Evolutionary conservation across 2,329 filamentous ascomycete genomes (phyloP).

Genomic region (Aspergillus tubingensis): DNA sequence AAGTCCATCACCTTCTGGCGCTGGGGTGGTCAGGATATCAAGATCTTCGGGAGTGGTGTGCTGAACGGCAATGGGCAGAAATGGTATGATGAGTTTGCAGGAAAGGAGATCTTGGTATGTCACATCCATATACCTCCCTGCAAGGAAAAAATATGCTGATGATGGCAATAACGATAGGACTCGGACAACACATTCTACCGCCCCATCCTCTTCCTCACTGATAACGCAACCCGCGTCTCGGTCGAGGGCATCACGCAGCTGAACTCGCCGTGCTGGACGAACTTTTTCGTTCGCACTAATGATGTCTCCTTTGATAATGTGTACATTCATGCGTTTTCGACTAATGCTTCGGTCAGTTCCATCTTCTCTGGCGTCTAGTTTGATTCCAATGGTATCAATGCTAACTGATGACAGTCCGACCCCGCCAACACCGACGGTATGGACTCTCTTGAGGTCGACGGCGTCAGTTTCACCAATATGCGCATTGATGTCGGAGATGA

Average conservation of each 20-base stretch:
- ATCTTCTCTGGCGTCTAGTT: not conserved
- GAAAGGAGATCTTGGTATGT: conserved; percentile 40
- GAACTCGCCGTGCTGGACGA: conserved; percentile 65
- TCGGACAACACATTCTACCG: conserved; percentile 59
- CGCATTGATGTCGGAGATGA: conserved; percentile 61
- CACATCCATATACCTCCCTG: not conserved
- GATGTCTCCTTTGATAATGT: conserved; percentile 58
- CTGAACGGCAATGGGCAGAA: conserved; percentile 59
- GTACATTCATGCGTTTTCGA: conserved; percentile 57
- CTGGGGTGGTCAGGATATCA: conserved; percentile 64
- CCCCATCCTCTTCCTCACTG: conserved; percentile 62
- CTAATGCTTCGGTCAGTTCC: conserved; percentile 40
- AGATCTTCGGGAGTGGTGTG: conserved; percentile 59
- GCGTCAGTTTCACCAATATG: conserved; percentile 53
- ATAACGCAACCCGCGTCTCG: conserved; percentile 61
- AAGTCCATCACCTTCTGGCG: conserved; percentile 64
- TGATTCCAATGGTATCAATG: not conserved
- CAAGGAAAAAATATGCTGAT: too few species aligned
- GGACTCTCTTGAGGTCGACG: conserved; percentile 60
- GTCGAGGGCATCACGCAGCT: conserved; percentile 62
- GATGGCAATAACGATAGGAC: conserved; percentile 36
- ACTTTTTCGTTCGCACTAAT: conserved; percentile 61
- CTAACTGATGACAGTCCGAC: conserved; percentile 33
- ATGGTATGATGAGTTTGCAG: conserved; percentile 54
- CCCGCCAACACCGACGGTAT: conserved; percentile 66